Conservation (phyloP, 2,329 filamentous ascomycete species). For the Colletotrichum tanaceti region DNA sequence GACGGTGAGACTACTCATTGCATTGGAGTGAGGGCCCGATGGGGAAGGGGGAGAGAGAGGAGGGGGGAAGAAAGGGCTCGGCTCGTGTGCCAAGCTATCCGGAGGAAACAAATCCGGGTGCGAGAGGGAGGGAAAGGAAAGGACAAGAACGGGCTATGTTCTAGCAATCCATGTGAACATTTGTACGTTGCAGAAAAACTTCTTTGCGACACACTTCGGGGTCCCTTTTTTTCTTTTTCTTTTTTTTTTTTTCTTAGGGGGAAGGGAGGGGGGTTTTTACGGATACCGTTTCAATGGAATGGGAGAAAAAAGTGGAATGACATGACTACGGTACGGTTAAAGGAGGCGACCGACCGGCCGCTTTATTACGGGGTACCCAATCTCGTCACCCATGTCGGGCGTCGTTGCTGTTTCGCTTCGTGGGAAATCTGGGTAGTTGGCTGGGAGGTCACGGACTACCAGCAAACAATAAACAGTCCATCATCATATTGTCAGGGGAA, state of each 20-base stretch:
- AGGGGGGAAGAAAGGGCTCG: background rate
- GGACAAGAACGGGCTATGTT: background rate
- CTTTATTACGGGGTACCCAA: slow-evolving; percentile 23
- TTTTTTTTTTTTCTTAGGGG: too few species aligned
- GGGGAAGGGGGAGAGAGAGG: too few species aligned
- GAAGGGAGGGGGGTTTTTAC: too few species aligned
- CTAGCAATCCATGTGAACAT: slow-evolving; percentile 1
- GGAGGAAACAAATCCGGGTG: background rate
- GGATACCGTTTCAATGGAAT: slow-evolving; percentile 1
- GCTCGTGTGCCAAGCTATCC: background rate
- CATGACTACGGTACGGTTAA: slow-evolving; percentile 2
- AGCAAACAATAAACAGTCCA: slow-evolving; percentile 1
- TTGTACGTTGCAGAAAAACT: background rate
- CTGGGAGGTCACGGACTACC: slow-evolving; percentile 2
- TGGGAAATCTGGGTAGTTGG: background rate
- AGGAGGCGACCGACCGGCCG: slow-evolving; percentile 20
- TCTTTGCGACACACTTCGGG: background rate
- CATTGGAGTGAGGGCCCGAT: too few species aligned
- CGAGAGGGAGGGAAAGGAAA: background rate
- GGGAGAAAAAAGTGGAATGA: slow-evolving; percentile 14
- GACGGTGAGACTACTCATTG: slow-evolving; percentile 19
- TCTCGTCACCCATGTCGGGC: slow-evolving; percentile 21
- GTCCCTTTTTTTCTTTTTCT: background rate
- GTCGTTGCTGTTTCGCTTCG: slow-evolving; percentile 16
- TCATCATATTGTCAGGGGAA: background rate